Evolutionary conservation across 2,329 filamentous ascomycete genomes (phyloP).

Genomic region (Didymella segeticola): DNA sequence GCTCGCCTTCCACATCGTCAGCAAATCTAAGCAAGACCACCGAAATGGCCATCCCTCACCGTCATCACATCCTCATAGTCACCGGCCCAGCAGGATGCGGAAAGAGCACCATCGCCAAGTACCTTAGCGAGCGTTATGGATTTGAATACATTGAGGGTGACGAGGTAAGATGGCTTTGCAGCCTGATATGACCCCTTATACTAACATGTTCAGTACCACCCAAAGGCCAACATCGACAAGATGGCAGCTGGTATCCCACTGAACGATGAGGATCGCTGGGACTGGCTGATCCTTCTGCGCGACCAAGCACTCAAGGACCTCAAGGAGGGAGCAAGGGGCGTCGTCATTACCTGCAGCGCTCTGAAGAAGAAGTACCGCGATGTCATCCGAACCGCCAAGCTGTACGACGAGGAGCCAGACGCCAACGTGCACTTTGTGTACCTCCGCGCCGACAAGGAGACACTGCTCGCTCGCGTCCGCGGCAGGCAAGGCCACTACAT

Average conservation of each 20-base stretch:
- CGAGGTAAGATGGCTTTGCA: conserved; percentile 47
- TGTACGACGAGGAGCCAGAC: conserved; percentile 54
- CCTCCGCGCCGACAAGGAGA: conserved; percentile 77
- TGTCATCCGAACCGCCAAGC: conserved; percentile 58
- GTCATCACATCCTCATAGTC: conserved; percentile 60
- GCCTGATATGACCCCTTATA: neutral
- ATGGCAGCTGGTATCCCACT: conserved; percentile 86
- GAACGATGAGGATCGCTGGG: conserved; percentile 94
- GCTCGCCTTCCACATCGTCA: conserved; percentile 32
- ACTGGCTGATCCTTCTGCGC: conserved; percentile 75
- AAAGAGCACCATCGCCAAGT: conserved; percentile 60
- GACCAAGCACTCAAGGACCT: conserved; percentile 52
- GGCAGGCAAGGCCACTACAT: conserved; percentile 87
- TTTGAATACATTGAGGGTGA: conserved; percentile 61
- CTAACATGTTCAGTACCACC: conserved; percentile 53
- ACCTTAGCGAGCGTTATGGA: conserved; percentile 52
- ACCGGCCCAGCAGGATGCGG: conserved; percentile 62
- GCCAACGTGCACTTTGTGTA: conserved; percentile 85
- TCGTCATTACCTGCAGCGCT: conserved; percentile 96
- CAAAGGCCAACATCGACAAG: conserved; percentile 69
- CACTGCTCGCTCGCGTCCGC: conserved; percentile 77
- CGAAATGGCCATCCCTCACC: conserved; percentile 42
- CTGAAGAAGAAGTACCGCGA: conserved; percentile 98
- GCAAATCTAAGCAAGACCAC: conserved; percentile 24
- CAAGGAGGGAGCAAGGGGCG: conserved; percentile 57